Percentiles rank a stretch among this genome's conserved stretches.
Conservation (phyloP, 805 yeast species). For the Lachancea quebecensis region DNA sequence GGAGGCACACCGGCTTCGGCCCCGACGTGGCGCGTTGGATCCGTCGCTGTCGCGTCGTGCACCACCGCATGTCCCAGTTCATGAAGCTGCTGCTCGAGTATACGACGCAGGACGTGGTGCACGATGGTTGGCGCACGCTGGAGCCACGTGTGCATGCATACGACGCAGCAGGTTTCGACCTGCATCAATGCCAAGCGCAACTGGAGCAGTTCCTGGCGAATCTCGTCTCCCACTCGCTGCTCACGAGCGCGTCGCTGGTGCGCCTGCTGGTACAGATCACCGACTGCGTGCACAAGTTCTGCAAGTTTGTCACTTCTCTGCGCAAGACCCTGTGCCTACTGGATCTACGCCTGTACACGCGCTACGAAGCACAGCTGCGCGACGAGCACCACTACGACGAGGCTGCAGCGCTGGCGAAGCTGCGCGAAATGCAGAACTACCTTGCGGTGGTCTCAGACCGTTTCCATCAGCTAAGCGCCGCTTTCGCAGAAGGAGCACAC, state of each 20-base stretch:
- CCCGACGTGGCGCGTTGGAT: slow-evolving; percentile 46
- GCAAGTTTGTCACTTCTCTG: slow-evolving; percentile 28
- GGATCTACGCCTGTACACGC: slow-evolving; percentile 38
- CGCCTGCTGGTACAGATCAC: slow-evolving; percentile 27
- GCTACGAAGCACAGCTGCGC: slow-evolving; percentile 32
- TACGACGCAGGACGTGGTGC: slow-evolving; percentile 22
- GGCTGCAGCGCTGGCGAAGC: slow-evolving; percentile 35
- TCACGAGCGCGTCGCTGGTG: slow-evolving; percentile 16
- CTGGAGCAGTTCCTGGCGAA: slow-evolving; percentile 24
- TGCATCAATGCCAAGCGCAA: slow-evolving; percentile 12
- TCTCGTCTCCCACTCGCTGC: slow-evolving; percentile 25
- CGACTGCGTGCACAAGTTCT: slow-evolving; percentile 27
- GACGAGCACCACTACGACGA: slow-evolving; percentile 35
- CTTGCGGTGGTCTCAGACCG: slow-evolving; percentile 38
- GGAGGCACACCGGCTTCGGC: slow-evolving; percentile 50
- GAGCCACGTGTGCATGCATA: not conserved
- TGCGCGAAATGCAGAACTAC: slow-evolving; percentile 36
- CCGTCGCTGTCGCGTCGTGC: slow-evolving; percentile 46
- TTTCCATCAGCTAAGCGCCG: slow-evolving; percentile 40
- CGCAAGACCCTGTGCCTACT: slow-evolving; percentile 32
- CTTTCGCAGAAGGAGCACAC: slow-evolving; percentile 40
- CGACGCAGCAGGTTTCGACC: not conserved
- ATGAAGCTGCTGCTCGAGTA: slow-evolving; percentile 22
- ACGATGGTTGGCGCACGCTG: slow-evolving; percentile 13
- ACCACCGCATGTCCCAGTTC: slow-evolving; percentile 36